Conservation (phyloP, 2,329 filamentous ascomycete species). For the Colletotrichum euphorbiae region DNA sequence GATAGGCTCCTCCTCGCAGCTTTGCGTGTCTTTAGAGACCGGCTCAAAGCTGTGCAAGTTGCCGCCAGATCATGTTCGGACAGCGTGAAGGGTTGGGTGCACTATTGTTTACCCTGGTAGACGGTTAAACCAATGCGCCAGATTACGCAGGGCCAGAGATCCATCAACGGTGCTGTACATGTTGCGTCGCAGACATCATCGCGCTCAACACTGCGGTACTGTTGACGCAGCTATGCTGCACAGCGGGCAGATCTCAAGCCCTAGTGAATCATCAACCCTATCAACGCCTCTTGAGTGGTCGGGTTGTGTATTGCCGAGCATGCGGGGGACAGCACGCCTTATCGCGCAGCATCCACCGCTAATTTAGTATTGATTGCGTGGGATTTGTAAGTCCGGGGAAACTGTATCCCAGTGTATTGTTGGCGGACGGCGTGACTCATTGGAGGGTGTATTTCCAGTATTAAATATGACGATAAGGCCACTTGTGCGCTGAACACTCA, state of each 20-base stretch:
- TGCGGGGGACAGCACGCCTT: conserved; percentile 41
- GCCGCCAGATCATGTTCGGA: not conserved
- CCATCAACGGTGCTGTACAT: not conserved
- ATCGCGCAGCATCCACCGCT: conserved; percentile 34
- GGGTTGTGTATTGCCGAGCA: conserved; percentile 32
- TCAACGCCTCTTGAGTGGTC: conserved; percentile 36
- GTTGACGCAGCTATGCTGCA: not conserved
- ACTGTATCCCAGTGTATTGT: not conserved
- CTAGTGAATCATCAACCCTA: conserved; percentile 39
- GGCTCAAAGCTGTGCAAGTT: not conserved
- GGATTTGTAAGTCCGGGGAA: conserved; percentile 3
- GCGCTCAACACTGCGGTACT: not conserved
- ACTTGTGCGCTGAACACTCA: not conserved
- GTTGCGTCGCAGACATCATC: not conserved
- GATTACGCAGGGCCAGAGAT: not conserved
- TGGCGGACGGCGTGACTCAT: not conserved
- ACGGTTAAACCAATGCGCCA: not conserved
- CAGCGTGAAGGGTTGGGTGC: not conserved
- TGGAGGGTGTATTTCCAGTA: too few species aligned
- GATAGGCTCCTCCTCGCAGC: not conserved
- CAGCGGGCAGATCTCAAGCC: conserved; percentile 32
- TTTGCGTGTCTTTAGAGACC: not conserved
- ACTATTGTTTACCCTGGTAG: not conserved
- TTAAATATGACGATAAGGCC: too few species aligned
- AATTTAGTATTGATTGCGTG: conserved; percentile 44